Conservation (phyloP, 2,329 filamentous ascomycete species). For the Cladosporium sp. region DNA sequence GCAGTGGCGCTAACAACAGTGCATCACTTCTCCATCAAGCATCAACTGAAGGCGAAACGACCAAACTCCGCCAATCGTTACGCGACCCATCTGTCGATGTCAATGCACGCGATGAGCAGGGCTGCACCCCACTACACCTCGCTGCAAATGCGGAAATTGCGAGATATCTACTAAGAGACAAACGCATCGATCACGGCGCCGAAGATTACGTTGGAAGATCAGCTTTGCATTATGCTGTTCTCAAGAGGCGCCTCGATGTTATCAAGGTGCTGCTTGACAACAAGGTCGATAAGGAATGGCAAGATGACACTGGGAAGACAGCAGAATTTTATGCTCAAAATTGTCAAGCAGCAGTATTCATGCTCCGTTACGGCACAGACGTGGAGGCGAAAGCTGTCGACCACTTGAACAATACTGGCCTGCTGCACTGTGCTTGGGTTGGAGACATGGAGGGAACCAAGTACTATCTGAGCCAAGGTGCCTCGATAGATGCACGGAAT, state of each 20-base stretch:
- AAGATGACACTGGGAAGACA: slow-evolving; percentile 11
- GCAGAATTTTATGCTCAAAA: slow-evolving; percentile 2
- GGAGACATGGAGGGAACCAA: background rate
- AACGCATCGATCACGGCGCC: background rate
- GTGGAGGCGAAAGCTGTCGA: background rate
- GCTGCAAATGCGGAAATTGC: background rate
- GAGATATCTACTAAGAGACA: slow-evolving; percentile 1
- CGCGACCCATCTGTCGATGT: background rate
- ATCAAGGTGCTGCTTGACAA: background rate
- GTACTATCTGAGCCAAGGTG: slow-evolving; percentile 2
- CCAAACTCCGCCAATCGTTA: background rate
- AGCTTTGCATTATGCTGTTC: background rate
- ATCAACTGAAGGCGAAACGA: background rate
- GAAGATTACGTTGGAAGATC: background rate
- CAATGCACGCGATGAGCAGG: background rate
- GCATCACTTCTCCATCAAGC: background rate
- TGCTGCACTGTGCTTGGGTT: slow-evolving; percentile 9
- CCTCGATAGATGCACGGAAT: background rate
- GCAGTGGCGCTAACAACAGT: too few species aligned
- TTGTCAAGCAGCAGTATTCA: slow-evolving; percentile 4
- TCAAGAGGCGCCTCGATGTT: background rate
- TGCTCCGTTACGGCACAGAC: background rate
- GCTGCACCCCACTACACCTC: background rate
- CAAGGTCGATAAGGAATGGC: background rate
- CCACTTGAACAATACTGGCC: slow-evolving; percentile 1